Base-by-base conservation (phyloP, 495 filamentous ascomycete species). In the Talaromyces adpressus region DNA sequence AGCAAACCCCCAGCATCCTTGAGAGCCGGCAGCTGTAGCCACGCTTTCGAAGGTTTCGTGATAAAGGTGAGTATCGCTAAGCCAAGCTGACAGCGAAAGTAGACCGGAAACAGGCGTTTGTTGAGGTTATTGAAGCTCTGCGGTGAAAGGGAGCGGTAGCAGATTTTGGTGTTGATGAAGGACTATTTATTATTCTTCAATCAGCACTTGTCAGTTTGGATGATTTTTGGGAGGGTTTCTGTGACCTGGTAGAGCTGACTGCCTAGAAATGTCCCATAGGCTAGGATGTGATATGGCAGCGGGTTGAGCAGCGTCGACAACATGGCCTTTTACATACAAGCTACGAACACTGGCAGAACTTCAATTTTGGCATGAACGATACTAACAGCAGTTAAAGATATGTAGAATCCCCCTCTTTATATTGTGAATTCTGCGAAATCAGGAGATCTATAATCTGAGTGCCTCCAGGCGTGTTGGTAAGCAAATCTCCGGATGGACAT, bases 121-220 rank as follows among this genome's bases (percentile, higher is more conserved):
- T 84, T 80, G 1, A 85, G 70, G 0, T 71, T 68, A 22, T 77
- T 77, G 68, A 85, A 87, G 3, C 79, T 72, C 2, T 76, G 72
- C 56, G 73, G 71, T 0, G 84, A 80, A 6, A 85, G 74, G 2
- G 72, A 68, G 45, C 69, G 62, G 68, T 71, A 82, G 66, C 72
- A 77, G 9, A 85, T 64, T 53, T 83, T 84, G 4, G 80, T 82
- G 66, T 82, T 78, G 62, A 83, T 61, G 54, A 85, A 84, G 68
- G 71, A 78, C 69, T 85, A 65, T 22, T 22, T 11, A 57, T n/a
- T 11, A 25, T 20, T 11, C 30, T 30, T 8, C 5, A 16, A 9
- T 41, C 14, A 23, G 57, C 11, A 56, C n/a, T 14, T 20, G n/a
- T 32, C 30, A 11, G 51, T 11, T 6, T 6, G 8, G 18, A 18